Evolutionary conservation across 805 yeast genomes (phyloP).

Genomic region (Clavispora phyllophila): DNA sequence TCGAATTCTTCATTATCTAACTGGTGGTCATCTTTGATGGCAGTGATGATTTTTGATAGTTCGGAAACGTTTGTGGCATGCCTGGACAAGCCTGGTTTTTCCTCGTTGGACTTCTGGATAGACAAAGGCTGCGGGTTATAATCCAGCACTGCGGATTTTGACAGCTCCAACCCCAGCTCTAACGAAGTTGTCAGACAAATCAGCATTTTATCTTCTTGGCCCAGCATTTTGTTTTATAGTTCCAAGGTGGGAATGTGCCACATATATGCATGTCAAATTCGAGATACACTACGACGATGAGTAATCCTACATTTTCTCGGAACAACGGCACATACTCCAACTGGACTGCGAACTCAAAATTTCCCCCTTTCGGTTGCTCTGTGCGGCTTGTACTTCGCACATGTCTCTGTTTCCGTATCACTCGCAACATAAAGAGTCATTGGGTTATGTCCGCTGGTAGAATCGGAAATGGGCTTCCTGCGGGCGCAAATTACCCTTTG

Average conservation of each 20-base stretch:
- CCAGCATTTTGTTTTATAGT: not conserved
- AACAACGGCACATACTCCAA: too few species aligned
- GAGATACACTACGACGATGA: not conserved
- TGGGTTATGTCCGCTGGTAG: too few species aligned
- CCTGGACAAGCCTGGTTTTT: not conserved
- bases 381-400: too few species aligned
- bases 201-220: not conserved
- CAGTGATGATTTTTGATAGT: slow-evolving; percentile 12
- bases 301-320: not conserved
- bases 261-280: not conserved
- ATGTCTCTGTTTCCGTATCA: too few species aligned
- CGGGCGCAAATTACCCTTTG: too few species aligned
- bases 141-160: not conserved
- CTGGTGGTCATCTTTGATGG: slow-evolving; percentile 14
- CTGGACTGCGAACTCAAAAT: too few species aligned
- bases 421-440: too few species aligned
- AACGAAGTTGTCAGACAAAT: not conserved
- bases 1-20: slow-evolving; percentile 11
- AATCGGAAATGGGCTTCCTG: too few species aligned
- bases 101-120: not conserved
- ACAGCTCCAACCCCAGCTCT: not conserved
- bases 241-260: not conserved
- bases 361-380: too few species aligned
- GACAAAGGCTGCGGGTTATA: not conserved
- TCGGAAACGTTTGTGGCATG: slow-evolving; percentile 9